These are phyloP conservation scores for Xylaria telfairii DNA, from an alignment of 495 filamentous ascomycete genomes.

Conservation along the genomic window DNA sequence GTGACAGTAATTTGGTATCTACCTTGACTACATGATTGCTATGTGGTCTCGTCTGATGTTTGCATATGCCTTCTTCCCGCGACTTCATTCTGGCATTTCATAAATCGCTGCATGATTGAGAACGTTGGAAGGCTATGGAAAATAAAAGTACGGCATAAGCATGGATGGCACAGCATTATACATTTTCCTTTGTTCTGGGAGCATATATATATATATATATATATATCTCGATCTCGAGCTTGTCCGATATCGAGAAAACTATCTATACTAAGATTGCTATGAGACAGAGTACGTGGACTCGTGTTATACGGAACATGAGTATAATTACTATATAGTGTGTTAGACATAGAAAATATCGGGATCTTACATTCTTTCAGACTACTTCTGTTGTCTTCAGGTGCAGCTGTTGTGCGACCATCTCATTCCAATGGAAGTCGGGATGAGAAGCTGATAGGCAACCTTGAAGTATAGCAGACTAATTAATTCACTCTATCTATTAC, in stretches of 20 bases:
- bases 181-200: neutral
- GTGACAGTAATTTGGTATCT: neutral
- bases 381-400: neutral
- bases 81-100: neutral
- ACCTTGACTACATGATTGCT: neutral
- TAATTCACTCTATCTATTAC: neutral
- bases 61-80: neutral
- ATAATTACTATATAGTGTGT: slow-evolving; percentile 1
- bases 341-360: neutral
- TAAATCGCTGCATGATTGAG: neutral
- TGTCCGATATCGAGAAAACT: neutral
- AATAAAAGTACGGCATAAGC: slow-evolving; percentile 10
- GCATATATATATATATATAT: slow-evolving; percentile 8
- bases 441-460: neutral
- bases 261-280: neutral
- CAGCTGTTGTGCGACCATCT: neutral
- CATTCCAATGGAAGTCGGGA: neutral
- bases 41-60: neutral
- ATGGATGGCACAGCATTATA: slow-evolving; percentile 14
- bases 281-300: neutral
- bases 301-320: neutral
- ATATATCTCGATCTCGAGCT: neutral
- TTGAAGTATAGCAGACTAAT: neutral
- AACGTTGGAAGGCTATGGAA: neutral
- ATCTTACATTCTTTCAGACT: neutral